Conservation (phyloP, 2,329 filamentous ascomycete genomes). For the Aspergillus tamarii region DNA sequence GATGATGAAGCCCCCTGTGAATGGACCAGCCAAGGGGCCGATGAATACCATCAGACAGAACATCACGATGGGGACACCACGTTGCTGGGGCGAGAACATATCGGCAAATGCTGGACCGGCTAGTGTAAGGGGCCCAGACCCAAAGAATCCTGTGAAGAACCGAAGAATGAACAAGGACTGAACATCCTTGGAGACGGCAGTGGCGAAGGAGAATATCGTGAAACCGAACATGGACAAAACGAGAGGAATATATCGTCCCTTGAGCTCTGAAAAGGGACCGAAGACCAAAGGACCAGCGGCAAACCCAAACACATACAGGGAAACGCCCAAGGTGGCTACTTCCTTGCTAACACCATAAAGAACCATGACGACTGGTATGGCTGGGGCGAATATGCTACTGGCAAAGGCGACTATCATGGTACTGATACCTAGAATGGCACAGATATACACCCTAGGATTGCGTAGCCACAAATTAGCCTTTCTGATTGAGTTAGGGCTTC, state of each 20-base stretch:
- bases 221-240: constrained; percentile 1
- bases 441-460: constrained; percentile 16
- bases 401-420: constrained; percentile 27
- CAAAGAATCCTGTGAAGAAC: constrained; percentile 1
- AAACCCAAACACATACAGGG: constrained; percentile 24
- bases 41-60: constrained; percentile 57
- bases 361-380: constrained; percentile 16
- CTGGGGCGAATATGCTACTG: constrained; percentile 26
- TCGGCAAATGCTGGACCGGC: constrained; percentile 56
- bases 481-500: background rate
- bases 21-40: constrained; percentile 56
- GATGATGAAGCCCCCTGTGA: constrained; percentile 58
- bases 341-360: constrained; percentile 19
- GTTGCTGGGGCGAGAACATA: constrained; percentile 55
- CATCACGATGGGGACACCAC: constrained; percentile 48
- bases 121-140: background rate
- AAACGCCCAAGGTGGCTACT: constrained; percentile 19
- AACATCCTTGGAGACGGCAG: constrained; percentile 1
- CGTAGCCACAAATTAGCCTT: background rate
- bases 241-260: background rate
- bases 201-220: constrained; percentile 1
- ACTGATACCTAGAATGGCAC: constrained; percentile 15
- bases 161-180: background rate
- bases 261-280: constrained; percentile 17
- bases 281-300: constrained; percentile 30